phyloP scores from a whole-genome alignment of 768 basidiomycete species.

The Tylopilus subfusipes region DNA sequence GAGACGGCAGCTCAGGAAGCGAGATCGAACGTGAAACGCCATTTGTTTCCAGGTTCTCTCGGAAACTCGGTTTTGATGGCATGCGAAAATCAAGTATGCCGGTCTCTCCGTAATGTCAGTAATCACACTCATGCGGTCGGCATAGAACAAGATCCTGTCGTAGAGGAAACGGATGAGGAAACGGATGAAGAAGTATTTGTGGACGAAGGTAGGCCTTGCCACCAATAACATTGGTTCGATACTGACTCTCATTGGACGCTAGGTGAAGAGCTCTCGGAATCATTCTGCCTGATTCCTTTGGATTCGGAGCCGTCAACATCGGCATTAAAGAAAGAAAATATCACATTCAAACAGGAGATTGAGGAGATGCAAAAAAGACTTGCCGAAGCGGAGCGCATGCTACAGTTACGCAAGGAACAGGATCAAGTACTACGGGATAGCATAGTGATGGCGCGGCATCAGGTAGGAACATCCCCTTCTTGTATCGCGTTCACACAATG shows the following conservation, averaged over 20 bases:
- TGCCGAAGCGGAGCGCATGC: slow-evolving; percentile 54
- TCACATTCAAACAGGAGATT: slow-evolving; percentile 56
- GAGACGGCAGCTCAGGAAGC: slow-evolving; percentile 56
- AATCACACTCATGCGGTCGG: slow-evolving; percentile 8
- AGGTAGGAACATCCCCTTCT: slow-evolving; percentile 43
- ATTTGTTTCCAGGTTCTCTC: slow-evolving; percentile 53
- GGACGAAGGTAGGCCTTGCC: slow-evolving; percentile 53
- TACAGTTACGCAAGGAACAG: slow-evolving; percentile 73
- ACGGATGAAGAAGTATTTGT: slow-evolving; percentile 58
- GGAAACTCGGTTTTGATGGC: slow-evolving; percentile 33
- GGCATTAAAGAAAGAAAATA: slow-evolving; percentile 64
- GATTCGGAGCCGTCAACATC: slow-evolving; percentile 49
- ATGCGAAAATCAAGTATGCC: slow-evolving; percentile 21
- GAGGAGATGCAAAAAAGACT: slow-evolving; percentile 56
- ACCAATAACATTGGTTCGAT: background rate
- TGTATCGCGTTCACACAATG: slow-evolving; percentile 1
- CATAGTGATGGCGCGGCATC: slow-evolving; percentile 66
- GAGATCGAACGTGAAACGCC: slow-evolving; percentile 70
- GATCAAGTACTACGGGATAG: slow-evolving; percentile 77
- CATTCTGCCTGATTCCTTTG: slow-evolving; percentile 72
- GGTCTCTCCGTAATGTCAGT: background rate
- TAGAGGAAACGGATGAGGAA: slow-evolving; percentile 55
- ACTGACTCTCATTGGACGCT: background rate
- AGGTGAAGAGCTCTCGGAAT: slow-evolving; percentile 74
- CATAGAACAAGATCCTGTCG: slow-evolving; percentile 17